Evolutionary conservation across 441 rosid genomes (phyloP), one percentile per base, ranked within the genome.

Genomic region (Syzygium syzygioides): DNA sequence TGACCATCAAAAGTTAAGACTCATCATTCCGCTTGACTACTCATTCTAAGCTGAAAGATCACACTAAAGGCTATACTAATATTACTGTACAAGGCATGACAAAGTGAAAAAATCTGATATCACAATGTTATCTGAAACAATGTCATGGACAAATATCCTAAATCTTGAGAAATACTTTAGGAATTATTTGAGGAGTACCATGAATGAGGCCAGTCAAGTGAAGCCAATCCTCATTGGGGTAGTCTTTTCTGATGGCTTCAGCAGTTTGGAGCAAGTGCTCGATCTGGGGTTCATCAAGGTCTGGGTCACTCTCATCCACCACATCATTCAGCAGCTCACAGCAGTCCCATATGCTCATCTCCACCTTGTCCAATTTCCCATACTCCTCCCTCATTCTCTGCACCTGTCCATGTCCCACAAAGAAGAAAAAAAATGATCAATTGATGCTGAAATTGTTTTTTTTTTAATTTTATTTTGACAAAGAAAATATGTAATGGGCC

Each of bases 261-360:
- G 86, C 90, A 12, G 88, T 89, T 15, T 89, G 90, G 57, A 89
- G 55, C 54, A 86, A 59, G 56, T 89, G 90, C 90, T 89, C 86
- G 3, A 89, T 89, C 85, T 89, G 90, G 50, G 90, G 90, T 76
- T 89, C 90, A 2, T 89, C 90, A 64, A 89, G 56, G 86, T 89
- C 90, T 50, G 90, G 90, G 50, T 89, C 88, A 53, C 90, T 86
- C 86, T 89, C 90, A 30, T 89, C 90, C 17, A 89, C 90, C 32
- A 86, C 88, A 23, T 89, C 88, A n/a, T 89, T 89, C 59, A 89
- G 90, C 41, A 89, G 79, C 79, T 86, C 90, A 45, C 90, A 89
- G 86, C 90, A 89, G 59, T 89, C 90, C 90, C 90, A 89, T 11
- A 86, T 89, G 80, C 90, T 89, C 90, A 89, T 89, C 90, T 89